Conservation (phyloP, 495 filamentous ascomycete genomes). For the Trichoderma gamsii region DNA sequence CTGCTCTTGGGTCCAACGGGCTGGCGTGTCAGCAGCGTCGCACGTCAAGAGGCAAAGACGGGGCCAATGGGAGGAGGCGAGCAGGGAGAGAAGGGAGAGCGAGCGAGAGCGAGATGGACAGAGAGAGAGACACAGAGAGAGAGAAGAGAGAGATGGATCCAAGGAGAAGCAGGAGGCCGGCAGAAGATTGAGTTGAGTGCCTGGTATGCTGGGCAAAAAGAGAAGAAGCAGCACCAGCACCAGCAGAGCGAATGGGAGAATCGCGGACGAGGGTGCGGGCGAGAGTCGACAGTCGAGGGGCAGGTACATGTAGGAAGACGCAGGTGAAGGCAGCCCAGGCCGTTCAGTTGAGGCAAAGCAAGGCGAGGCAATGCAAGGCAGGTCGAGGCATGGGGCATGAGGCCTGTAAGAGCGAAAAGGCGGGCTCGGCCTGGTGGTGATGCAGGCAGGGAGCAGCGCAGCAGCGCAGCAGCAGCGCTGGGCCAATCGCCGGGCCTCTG, state of each 20-base stretch:
- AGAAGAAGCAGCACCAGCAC: too few species aligned
- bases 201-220: too few species aligned
- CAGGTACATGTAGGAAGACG: too few species aligned
- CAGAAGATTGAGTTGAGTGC: neutral
- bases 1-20: neutral
- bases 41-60: neutral
- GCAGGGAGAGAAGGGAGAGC: neutral
- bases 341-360: too few species aligned
- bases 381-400: neutral
- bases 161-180: neutral
- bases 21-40: conserved; percentile 14
- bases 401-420: neutral
- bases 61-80: neutral
- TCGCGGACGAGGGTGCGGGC: too few species aligned
- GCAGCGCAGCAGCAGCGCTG: neutral
- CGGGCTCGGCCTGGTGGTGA: neutral
- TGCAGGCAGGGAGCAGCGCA: conserved; percentile 1
- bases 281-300: too few species aligned
- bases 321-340: too few species aligned
- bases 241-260: too few species aligned
- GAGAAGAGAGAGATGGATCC: neutral
- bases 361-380: neutral
- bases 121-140: neutral
- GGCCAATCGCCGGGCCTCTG: neutral
- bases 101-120: too few species aligned